Conservation (phyloP, 257 asterid genomes). For the Salvia rosmarinus region DNA sequence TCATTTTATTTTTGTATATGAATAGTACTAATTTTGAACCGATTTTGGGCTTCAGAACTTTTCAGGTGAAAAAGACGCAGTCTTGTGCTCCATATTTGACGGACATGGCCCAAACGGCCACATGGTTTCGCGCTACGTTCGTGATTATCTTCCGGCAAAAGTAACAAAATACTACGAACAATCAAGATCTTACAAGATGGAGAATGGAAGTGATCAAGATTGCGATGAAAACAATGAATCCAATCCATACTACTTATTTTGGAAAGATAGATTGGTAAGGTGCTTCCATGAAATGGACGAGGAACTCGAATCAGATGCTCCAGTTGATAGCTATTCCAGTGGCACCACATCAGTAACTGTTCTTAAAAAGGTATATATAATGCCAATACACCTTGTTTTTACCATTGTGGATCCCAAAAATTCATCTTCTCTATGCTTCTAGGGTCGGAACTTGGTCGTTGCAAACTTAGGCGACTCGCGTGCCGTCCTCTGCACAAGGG, state of each 20-base stretch:
- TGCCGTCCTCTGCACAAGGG: constrained; percentile 67
- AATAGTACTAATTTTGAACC: not conserved
- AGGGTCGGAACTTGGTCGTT: constrained; percentile 74
- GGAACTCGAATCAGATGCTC: constrained; percentile 54
- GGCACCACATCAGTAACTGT: constrained; percentile 80
- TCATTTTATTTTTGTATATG: too few species aligned
- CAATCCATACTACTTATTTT: constrained; percentile 45
- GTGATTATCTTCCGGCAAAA: constrained; percentile 70
- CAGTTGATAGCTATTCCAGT: constrained; percentile 77
- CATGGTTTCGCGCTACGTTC: constrained; percentile 69
- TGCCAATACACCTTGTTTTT: too few species aligned
- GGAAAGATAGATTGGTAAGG: constrained; percentile 56
- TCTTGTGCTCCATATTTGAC: constrained; percentile 76
- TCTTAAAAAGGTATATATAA: constrained; percentile 56
- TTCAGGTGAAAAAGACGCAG: constrained; percentile 58
- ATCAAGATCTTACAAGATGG: constrained; percentile 13
- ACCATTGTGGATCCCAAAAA: too few species aligned
- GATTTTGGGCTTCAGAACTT: constrained; percentile 48
- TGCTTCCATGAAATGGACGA: constrained; percentile 69
- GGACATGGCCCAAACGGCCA: constrained; percentile 96
- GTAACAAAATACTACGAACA: constrained; percentile 44
- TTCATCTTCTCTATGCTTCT: not conserved
- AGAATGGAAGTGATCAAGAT: not conserved
- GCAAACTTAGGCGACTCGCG: constrained; percentile 90
- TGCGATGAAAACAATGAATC: constrained; percentile 5